Evolutionary conservation across 2,329 filamentous ascomycete species (phyloP).

Genomic region (Pseudopyrenochaeta lycopersici): DNA sequence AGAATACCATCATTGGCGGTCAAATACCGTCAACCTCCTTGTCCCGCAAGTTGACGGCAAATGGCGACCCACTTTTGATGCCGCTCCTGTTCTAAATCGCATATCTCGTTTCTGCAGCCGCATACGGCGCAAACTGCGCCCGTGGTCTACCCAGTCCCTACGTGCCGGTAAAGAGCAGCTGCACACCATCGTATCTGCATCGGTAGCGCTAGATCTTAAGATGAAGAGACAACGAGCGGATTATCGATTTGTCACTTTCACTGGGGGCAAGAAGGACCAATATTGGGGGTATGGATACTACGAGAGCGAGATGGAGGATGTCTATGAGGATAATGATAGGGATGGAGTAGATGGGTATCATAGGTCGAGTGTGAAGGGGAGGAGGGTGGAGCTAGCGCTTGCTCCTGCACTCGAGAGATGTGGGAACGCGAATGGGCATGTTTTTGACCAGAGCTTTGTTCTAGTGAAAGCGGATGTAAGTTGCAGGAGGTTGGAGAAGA

Average conservation of each 20-base stretch:
- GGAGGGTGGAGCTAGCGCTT: conserved; percentile 44
- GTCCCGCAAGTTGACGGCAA: conserved; percentile 49
- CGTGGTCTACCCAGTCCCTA: conserved; percentile 41
- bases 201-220: conserved; percentile 48
- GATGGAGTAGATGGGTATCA: conserved; percentile 19
- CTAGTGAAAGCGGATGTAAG: conserved; percentile 50
- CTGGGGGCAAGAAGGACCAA: conserved; percentile 40
- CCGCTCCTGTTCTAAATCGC: conserved; percentile 43
- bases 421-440: conserved; percentile 49
- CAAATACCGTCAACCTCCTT: conserved; percentile 46
- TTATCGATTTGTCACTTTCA: conserved; percentile 50
- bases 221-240: conserved; percentile 49
- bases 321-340: conserved; percentile 40
- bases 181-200: conserved; percentile 45
- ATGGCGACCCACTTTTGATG: conserved; percentile 48
- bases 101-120: conserved; percentile 43
- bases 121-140: conserved; percentile 41
- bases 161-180: conserved; percentile 43
- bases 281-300: conserved; percentile 48
- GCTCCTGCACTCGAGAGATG: conserved; percentile 50
- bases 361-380: conserved; percentile 19
- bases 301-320: conserved; percentile 50
- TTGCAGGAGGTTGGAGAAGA: conserved; percentile 43
- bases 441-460: conserved; percentile 49
- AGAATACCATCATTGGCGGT: conserved; percentile 48